Evolutionary conservation across 345 rosid species (phyloP).

Genomic region (Zanthoxylum bungeanum): DNA sequence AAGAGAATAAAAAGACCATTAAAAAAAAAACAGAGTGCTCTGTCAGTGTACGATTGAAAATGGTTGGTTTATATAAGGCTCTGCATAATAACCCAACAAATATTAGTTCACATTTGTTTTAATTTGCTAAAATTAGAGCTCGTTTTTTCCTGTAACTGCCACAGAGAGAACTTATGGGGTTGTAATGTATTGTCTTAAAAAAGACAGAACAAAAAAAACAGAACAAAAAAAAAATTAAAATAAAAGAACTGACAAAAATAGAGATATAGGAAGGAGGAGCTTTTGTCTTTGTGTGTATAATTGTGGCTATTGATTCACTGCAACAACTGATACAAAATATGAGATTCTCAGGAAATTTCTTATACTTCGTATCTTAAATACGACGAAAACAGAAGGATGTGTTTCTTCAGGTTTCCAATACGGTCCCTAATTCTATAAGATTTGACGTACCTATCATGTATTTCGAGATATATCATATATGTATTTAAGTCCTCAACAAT

Average conservation of each 20-base stretch:
- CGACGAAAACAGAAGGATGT: neutral
- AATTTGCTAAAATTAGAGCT: constrained; percentile 4
- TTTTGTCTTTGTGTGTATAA: neutral
- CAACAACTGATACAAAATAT: neutral
- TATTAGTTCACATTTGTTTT: constrained; percentile 2
- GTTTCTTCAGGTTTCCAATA: neutral
- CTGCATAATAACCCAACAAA: neutral
- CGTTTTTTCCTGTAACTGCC: neutral
- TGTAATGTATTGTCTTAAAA: neutral
- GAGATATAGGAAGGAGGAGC: neutral
- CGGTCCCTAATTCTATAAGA: neutral
- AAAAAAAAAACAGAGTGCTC: neutral
- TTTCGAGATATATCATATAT: neutral
- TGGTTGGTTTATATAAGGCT: neutral
- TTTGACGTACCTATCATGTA: neutral
- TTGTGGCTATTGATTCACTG: neutral
- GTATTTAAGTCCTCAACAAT: neutral
- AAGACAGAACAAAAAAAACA: neutral
- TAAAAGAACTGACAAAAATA: neutral
- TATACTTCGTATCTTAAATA: neutral
- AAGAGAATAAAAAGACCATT: neutral
- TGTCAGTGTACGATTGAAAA: neutral
- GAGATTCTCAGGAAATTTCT: neutral
- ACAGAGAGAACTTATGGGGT: neutral
- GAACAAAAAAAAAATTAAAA: neutral